These are phyloP conservation scores for Gryganskiella cystojenkinii DNA, from an alignment of 192 early-diverging fungal genomes.

Conservation along the genomic window DNA sequence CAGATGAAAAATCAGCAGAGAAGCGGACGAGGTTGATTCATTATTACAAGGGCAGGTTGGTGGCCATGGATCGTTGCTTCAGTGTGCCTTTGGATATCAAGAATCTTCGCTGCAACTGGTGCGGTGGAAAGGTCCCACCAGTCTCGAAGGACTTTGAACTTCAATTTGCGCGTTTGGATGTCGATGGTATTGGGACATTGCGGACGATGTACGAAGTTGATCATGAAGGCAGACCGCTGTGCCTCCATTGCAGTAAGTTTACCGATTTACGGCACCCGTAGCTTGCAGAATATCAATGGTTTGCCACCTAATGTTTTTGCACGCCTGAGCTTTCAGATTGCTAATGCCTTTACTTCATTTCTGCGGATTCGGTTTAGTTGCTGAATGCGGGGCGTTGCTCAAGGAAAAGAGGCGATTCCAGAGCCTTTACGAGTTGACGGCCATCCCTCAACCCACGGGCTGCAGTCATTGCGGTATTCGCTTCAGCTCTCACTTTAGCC, in stretches of 20 bases:
- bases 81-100: not conserved
- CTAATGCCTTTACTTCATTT: not conserved
- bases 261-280: not conserved
- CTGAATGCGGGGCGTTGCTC: conserved; percentile 14
- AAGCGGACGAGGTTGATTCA: not conserved
- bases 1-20: too few relatives aligned
- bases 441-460: conserved; percentile 5
- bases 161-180: conserved; percentile 6
- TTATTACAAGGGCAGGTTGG: not conserved
- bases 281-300: not conserved
- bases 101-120: conserved; percentile 24
- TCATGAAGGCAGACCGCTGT: conserved; percentile 30
- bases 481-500: conserved; percentile 7
- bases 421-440: conserved; percentile 24
- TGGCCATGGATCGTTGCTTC: not conserved
- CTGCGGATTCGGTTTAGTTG: not conserved
- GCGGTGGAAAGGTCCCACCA: not conserved
- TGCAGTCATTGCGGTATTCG: conserved; percentile 31
- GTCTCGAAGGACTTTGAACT: not conserved
- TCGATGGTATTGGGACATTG: conserved; percentile 17
- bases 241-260: conserved; percentile 23
- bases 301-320: not conserved
- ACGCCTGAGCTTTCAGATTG: not conserved
- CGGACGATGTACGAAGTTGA: conserved; percentile 12
- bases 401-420: conserved; percentile 42